Base-by-base conservation (phyloP, 805 yeast genomes). In the Hermanozyma aechmeae region DNA sequence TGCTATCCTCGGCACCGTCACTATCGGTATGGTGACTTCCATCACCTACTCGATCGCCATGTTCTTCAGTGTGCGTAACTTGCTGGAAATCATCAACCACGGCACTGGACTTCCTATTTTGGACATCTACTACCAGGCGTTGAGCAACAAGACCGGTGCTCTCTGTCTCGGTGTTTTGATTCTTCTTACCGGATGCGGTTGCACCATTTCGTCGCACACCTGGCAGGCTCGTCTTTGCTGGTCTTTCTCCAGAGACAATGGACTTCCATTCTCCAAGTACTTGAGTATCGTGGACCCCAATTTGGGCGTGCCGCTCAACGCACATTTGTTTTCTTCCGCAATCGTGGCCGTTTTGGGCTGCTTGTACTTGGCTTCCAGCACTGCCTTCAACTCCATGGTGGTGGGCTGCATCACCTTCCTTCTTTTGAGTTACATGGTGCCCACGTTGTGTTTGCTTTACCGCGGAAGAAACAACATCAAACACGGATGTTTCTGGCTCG, bases 211-310 rank as follows among this genome's bases (percentile, higher is more conserved):
- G 20, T 56, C 58, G 26, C 64, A 58, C 45, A 60, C 65, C 15
- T 60, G 64, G 65, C 65, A 60, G 49, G 56, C 65, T 15, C 50
- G 66, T 45, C 46, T 60, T 34, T 57, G 64, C 39, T 60, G 65
- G 65, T 55, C 63, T 8, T 60, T 60, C 42, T 50, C 61, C 27
- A 53, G 66, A 50, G 65, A 60, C 50, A 53, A 56, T 32, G 66
- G 65, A 9, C 51, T 60, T 40, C 66, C 66, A n/a, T 52, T 46
- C 27, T 57, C 64, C 36, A 56, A 55, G 40, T 49, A 51, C 39
- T 55, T 56, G 41, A 40, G 57, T n/a, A 45, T 48, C 19, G 50
- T 60, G 14, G 56, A 58, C 46, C 58, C 61, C 17, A 56, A 53
- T 33, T 35, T 50, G 30, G 61, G 61, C 9, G 56, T 60, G 12